Evolutionary conservation across 2,329 filamentous ascomycete genomes (phyloP).

Genomic region (Nigrospora osmanthi): DNA sequence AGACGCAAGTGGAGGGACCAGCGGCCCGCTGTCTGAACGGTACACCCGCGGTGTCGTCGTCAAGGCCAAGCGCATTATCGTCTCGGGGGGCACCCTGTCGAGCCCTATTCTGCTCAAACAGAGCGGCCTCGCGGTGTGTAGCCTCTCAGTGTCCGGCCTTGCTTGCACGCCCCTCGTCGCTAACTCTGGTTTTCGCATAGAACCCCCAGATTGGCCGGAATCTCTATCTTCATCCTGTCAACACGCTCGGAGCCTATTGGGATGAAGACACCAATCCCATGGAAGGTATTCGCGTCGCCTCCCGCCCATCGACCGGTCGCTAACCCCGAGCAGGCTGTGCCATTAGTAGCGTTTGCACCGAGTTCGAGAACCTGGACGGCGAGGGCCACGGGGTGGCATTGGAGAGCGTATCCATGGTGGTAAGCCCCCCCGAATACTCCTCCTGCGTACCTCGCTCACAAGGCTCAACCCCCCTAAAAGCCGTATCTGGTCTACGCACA

Average conservation of each 20-base stretch:
- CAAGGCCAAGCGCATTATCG: conserved; percentile 67
- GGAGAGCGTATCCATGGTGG: conserved; percentile 64
- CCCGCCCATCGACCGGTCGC: too few relatives aligned
- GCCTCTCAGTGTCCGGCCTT: background rate
- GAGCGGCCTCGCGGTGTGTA: conserved; percentile 59
- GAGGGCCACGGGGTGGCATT: conserved; percentile 74
- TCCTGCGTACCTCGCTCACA: background rate
- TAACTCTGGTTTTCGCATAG: conserved; percentile 17
- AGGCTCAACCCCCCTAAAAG: conserved; percentile 20
- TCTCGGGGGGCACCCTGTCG: conserved; percentile 66
- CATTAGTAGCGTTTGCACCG: conserved; percentile 65
- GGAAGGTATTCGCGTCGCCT: conserved; percentile 33
- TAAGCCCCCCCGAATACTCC: conserved; percentile 18
- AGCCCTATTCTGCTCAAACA: conserved; percentile 67
- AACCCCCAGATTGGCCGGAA: conserved; percentile 76
- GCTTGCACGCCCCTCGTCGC: background rate
- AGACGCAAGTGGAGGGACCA: conserved; percentile 49
- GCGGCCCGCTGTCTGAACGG: conserved; percentile 36
- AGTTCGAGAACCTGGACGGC: conserved; percentile 72
- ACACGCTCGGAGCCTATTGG: conserved; percentile 49
- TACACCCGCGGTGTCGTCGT: conserved; percentile 56
- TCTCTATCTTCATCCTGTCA: conserved; percentile 71
- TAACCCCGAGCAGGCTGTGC: conserved; percentile 48
- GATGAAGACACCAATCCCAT: conserved; percentile 59
- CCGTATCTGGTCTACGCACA: conserved; percentile 55